phyloP scores from a whole-genome alignment of 805 yeast genomes.

The Hanseniaspora nectarophila region DNA sequence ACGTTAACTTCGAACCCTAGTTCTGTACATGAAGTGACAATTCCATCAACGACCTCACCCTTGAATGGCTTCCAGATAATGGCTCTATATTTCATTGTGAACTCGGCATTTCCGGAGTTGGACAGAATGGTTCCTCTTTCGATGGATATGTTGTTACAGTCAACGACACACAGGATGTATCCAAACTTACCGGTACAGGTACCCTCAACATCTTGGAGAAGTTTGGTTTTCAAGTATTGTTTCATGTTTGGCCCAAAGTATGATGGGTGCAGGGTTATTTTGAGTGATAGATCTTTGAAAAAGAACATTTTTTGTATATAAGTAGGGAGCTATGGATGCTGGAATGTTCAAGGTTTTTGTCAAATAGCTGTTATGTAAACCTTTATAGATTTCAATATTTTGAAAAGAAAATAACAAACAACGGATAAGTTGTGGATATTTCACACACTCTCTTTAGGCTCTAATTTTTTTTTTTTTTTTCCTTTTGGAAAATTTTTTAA shows the following conservation, averaged over 20 bases:
- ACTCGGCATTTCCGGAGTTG: slow-evolving; percentile 87
- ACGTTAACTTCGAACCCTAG: slow-evolving; percentile 98
- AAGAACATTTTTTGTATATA: slow-evolving; percentile 29
- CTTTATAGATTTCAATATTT: no score
- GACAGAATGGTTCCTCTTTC: slow-evolving; percentile 90
- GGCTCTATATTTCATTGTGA: slow-evolving; percentile 89
- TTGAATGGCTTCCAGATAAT: slow-evolving; percentile 97
- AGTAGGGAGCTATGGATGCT: background rate
- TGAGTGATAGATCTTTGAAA: slow-evolving; percentile 77
- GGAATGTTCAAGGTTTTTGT: background rate
- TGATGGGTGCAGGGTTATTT: slow-evolving; percentile 90
- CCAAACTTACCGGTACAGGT: slow-evolving; percentile 99
- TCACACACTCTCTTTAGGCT: no score
- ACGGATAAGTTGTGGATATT: no score
- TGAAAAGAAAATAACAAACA: no score
- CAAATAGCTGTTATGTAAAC: background rate
- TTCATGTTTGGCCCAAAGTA: slow-evolving; percentile 97
- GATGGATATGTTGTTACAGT: slow-evolving; percentile 85
- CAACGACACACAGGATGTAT: slow-evolving; percentile 88
- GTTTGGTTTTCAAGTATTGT: slow-evolving; percentile 76
- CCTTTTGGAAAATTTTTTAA: no score
- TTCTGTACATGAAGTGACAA: slow-evolving; percentile 83
- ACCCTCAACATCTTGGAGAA: slow-evolving; percentile 93
- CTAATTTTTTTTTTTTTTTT: no score
- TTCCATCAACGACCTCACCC: slow-evolving; percentile 96